Percentiles rank a stretch among this genome's conserved stretches.
Conservation (phyloP, 345 rosid species). For the Cochlearia excelsa region DNA sequence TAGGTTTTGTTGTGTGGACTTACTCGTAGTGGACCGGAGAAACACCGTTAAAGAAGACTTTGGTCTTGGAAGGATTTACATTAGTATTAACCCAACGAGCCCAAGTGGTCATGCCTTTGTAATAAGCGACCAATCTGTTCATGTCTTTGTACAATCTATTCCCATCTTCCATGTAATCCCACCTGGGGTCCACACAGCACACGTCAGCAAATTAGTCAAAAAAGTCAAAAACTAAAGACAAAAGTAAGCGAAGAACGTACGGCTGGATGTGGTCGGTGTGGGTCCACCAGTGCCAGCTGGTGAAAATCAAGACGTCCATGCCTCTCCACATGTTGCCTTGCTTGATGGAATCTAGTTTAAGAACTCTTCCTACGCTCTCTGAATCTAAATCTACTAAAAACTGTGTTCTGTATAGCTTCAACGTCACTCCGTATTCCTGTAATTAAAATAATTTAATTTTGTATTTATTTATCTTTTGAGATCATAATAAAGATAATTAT, state of each 20-base stretch:
- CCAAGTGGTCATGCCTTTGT: conserved; percentile 90
- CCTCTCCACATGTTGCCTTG: conserved; percentile 71
- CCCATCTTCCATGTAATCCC: conserved; percentile 72
- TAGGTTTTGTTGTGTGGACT: conserved; percentile 18
- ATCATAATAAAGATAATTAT: conserved; percentile 29
- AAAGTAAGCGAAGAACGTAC: conserved; percentile 34
- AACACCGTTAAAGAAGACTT: conserved; percentile 76
- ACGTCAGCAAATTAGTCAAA: conserved; percentile 1
- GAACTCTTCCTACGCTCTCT: conserved; percentile 46
- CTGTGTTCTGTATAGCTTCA: conserved; percentile 55
- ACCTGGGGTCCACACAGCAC: conserved; percentile 42
- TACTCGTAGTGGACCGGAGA: conserved; percentile 92
- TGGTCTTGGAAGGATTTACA: conserved; percentile 66
- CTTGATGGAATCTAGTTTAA: conserved; percentile 70
- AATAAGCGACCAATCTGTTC: conserved; percentile 75
- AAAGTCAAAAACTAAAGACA: background rate
- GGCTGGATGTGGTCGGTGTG: conserved; percentile 68
- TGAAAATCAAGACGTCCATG: conserved; percentile 83
- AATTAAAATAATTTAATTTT: background rate
- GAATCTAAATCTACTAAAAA: conserved; percentile 62
- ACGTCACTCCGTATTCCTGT: conserved; percentile 63
- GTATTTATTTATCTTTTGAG: conserved; percentile 15
- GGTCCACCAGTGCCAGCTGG: conserved; percentile 97
- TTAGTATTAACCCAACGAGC: conserved; percentile 77
- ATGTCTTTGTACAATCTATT: conserved; percentile 61